phyloP scores from a whole-genome alignment of 306 rosid species.

The Acmispon strigosus region DNA sequence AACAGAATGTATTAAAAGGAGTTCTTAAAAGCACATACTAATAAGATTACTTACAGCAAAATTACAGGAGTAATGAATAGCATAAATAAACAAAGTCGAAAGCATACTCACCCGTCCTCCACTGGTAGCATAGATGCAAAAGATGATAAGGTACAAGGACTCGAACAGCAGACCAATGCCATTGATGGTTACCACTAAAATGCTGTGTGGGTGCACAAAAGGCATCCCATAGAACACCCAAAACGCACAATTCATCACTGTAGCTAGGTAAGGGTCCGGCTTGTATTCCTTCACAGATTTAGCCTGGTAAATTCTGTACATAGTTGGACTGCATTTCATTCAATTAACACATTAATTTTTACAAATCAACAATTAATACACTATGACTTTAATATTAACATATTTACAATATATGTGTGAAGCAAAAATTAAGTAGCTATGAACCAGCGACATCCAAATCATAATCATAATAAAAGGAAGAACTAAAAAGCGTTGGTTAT shows the following conservation, averaged over 20 bases:
- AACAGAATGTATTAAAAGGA: too few species aligned
- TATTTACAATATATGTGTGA: too few species aligned
- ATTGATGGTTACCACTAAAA: slow-evolving; percentile 58
- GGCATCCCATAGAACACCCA: slow-evolving; percentile 81
- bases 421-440: too few species aligned
- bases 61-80: background rate
- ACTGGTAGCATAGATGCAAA: slow-evolving; percentile 19
- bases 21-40: too few species aligned
- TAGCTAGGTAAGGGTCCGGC: slow-evolving; percentile 60
- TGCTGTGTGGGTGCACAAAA: slow-evolving; percentile 57
- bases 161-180: slow-evolving; percentile 47
- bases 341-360: background rate
- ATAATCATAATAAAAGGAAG: background rate
- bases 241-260: slow-evolving; percentile 55
- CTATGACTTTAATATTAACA: too few species aligned
- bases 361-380: too few species aligned
- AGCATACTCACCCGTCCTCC: slow-evolving; percentile 42
- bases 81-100: background rate
- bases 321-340: slow-evolving; percentile 54
- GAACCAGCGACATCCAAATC: background rate
- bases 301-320: slow-evolving; percentile 40
- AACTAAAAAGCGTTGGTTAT: background rate
- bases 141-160: slow-evolving; percentile 47
- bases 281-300: slow-evolving; percentile 56
- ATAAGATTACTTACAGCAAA: background rate